A percentile compares a stretch with the other conserved stretches of the same genome.
Evolutionary conservation across 2,329 filamentous ascomycete genomes (phyloP).

Genomic region (Teratosphaeria gauchensis): DNA sequence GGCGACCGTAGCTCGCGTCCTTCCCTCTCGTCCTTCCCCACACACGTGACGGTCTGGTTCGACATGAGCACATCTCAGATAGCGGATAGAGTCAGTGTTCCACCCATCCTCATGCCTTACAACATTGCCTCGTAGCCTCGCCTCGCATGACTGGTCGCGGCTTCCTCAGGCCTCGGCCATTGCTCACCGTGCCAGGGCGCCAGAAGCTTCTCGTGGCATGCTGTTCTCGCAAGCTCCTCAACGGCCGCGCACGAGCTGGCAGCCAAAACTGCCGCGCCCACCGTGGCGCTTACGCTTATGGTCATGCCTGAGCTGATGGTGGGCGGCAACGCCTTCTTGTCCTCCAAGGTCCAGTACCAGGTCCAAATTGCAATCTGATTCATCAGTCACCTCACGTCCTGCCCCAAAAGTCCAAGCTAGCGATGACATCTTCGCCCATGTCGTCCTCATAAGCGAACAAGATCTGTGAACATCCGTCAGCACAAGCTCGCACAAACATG

Average conservation of each 20-base stretch:
- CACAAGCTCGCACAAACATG: constrained; percentile 1
- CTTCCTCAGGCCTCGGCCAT: too few relatives aligned
- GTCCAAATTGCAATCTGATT: background rate
- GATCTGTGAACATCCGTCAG: constrained; percentile 53
- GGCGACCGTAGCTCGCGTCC: background rate
- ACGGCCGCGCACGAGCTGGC: too few relatives aligned
- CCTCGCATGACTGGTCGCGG: too few relatives aligned
- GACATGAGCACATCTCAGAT: background rate
- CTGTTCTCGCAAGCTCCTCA: background rate
- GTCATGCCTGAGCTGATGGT: background rate
- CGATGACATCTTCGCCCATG: constrained; percentile 81
- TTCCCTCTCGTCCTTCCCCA: background rate
- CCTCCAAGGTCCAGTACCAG: background rate
- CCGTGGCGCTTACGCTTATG: background rate
- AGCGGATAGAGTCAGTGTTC: background rate
- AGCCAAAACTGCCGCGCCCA: background rate
- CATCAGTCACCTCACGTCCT: constrained; percentile 2
- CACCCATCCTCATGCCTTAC: background rate
- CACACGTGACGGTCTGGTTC: background rate
- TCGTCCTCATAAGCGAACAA: constrained; percentile 97
- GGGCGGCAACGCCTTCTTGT: background rate
- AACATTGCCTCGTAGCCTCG: background rate
- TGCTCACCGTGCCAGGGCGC: too few relatives aligned
- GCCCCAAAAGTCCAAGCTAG: constrained; percentile 92
- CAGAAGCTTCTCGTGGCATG: background rate